phyloP scores from a whole-genome alignment of 352 stramenopile genomes.

The Aphanomyces euteiches region DNA sequence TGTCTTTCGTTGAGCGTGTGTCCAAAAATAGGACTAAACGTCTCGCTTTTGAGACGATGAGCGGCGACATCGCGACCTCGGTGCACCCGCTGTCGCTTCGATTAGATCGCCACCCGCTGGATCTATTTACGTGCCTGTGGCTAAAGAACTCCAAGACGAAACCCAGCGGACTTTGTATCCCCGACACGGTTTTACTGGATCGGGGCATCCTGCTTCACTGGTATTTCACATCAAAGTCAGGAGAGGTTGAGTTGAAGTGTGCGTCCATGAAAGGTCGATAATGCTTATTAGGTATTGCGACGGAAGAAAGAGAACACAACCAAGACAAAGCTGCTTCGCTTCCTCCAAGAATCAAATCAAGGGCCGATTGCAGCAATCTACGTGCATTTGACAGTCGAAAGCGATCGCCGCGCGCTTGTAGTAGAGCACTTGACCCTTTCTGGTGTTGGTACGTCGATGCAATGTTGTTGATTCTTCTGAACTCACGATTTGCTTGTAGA shows the following conservation, averaged over 20 bases:
- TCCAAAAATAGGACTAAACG: conserved; percentile 7
- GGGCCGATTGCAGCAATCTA: not conserved
- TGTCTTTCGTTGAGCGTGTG: not conserved
- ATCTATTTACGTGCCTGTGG: conserved; percentile 20
- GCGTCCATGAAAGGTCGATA: too few species aligned
- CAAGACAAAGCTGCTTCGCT: conserved; percentile 17
- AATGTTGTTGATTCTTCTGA: not conserved
- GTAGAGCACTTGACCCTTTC: conserved; percentile 15
- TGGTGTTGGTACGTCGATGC: not conserved
- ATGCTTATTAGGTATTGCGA: not conserved
- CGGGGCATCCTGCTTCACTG: conserved; percentile 1
- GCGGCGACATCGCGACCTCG: not conserved
- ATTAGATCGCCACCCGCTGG: conserved; percentile 1
- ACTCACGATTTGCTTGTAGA: not conserved
- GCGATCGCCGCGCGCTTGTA: not conserved
- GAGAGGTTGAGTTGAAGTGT: not conserved
- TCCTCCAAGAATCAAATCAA: not conserved
- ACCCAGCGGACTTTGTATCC: not conserved
- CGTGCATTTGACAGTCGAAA: not conserved
- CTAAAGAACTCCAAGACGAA: conserved; percentile 12
- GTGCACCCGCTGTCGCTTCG: conserved; percentile 19
- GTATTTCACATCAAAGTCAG: conserved; percentile 25
- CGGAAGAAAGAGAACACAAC: conserved; percentile 16
- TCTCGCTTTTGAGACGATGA: not conserved
- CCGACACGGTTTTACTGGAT: conserved; percentile 17